phyloP scores from a whole-genome alignment of 305 asterid species.

The Fraxinus nigra region DNA sequence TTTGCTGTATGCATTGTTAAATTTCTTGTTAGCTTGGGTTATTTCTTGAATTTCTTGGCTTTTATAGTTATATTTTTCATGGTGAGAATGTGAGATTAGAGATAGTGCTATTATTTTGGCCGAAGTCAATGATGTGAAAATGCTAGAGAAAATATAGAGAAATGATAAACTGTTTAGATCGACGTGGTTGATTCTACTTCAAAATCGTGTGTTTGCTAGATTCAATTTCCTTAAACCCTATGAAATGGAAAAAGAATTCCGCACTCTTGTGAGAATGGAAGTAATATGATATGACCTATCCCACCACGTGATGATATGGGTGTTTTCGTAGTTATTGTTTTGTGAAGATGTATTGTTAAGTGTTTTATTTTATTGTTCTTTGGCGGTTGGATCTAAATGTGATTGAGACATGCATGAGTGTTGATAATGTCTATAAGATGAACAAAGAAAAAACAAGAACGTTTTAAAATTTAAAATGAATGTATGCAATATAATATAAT shows the following conservation, averaged over 20 bases:
- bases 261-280: not conserved
- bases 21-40: not conserved
- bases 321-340: not conserved
- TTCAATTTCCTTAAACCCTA: not conserved
- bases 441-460: not conserved
- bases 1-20: not conserved
- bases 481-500: not conserved
- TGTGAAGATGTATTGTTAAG: not conserved
- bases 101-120: not conserved
- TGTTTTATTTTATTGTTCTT: no score
- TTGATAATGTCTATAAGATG: not conserved
- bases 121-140: not conserved
- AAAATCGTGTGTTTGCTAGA: not conserved
- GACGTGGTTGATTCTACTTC: not conserved
- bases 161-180: not conserved
- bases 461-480: not conserved
- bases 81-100: not conserved
- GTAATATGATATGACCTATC: not conserved
- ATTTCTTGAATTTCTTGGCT: not conserved
- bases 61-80: not conserved
- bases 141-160: not conserved
- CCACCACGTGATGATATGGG: not conserved
- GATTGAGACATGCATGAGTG: not conserved
- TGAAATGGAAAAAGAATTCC: not conserved
- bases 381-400: not conserved